A percentile compares a stretch with the other conserved stretches of the same genome.
Conservation (phyloP, 2,329 filamentous ascomycete genomes). For the Curvularia hawaiiensis region DNA sequence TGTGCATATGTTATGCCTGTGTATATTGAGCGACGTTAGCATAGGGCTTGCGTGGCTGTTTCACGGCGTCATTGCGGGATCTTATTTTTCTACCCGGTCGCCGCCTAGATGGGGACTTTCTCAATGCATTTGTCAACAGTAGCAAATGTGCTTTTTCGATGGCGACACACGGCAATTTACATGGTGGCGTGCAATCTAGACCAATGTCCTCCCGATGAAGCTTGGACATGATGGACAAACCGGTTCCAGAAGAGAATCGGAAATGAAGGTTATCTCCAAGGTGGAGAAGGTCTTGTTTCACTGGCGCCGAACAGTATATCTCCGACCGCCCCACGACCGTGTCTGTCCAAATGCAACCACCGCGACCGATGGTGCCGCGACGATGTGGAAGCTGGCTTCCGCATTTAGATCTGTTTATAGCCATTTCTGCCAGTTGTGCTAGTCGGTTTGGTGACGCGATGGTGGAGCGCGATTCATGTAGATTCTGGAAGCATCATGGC, state of each 20-base stretch:
- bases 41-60: slow-evolving; percentile 4
- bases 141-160: neutral
- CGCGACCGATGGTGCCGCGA: neutral
- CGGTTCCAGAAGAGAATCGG: neutral
- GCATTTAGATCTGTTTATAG: neutral
- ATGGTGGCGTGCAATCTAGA: neutral
- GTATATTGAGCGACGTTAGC: slow-evolving; percentile 3
- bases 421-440: neutral
- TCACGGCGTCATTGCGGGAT: slow-evolving; percentile 10
- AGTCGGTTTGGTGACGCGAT: neutral
- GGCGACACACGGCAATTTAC: too few species aligned
- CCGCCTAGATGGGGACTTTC: neutral
- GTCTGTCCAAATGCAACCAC: neutral
- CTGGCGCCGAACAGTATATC: neutral
- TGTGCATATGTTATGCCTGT: slow-evolving; percentile 14
- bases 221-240: neutral
- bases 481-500: neutral
- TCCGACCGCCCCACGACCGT: neutral
- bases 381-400: neutral
- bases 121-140: neutral
- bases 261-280: neutral
- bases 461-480: neutral
- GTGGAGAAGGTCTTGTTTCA: neutral
- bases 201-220: neutral
- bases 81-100: neutral